A percentile compares a stretch with the other conserved stretches of the same genome.
Evolutionary conservation across 1,284 basidiomycete species (phyloP).

Genomic region (Lentinula novae-zelandiae): DNA sequence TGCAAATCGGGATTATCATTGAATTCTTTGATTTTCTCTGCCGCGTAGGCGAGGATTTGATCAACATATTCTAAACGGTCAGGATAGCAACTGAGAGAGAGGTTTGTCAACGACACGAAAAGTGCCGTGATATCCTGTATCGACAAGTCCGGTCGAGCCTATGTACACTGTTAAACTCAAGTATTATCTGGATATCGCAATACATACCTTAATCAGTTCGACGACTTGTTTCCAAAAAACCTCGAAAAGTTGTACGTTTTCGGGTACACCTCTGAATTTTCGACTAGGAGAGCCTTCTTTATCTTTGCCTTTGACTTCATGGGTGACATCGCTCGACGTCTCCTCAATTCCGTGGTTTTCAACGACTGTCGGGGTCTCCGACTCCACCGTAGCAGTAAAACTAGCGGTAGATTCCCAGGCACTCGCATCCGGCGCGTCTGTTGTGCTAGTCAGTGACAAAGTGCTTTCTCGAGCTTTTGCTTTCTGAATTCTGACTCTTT

Average conservation of each 20-base stretch:
- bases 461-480: slow-evolving; percentile 53
- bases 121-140: slow-evolving; percentile 95
- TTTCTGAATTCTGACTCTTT: slow-evolving; percentile 78
- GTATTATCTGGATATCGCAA: background rate
- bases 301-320: slow-evolving; percentile 46
- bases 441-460: slow-evolving; percentile 23
- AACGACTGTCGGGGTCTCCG: slow-evolving; percentile 8
- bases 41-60: slow-evolving; percentile 86
- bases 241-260: slow-evolving; percentile 90
- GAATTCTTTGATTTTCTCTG: slow-evolving; percentile 82
- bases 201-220: slow-evolving; percentile 83
- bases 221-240: slow-evolving; percentile 99
- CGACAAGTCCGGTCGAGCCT: slow-evolving; percentile 92
- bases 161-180: slow-evolving; percentile 11
- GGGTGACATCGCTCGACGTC: slow-evolving; percentile 28
- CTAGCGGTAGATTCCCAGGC: slow-evolving; percentile 30
- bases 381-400: background rate
- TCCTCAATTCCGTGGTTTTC: slow-evolving; percentile 19
- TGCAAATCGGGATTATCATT: slow-evolving; percentile 85
- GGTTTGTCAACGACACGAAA: slow-evolving; percentile 88
- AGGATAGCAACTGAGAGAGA: slow-evolving; percentile 93
- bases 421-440: slow-evolving; percentile 30
- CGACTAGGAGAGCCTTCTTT: slow-evolving; percentile 48
- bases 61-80: slow-evolving; percentile 94
- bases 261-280: slow-evolving; percentile 91